Conservation (phyloP, 2,329 filamentous ascomycete genomes). For the Hyphodiscus sp. region DNA sequence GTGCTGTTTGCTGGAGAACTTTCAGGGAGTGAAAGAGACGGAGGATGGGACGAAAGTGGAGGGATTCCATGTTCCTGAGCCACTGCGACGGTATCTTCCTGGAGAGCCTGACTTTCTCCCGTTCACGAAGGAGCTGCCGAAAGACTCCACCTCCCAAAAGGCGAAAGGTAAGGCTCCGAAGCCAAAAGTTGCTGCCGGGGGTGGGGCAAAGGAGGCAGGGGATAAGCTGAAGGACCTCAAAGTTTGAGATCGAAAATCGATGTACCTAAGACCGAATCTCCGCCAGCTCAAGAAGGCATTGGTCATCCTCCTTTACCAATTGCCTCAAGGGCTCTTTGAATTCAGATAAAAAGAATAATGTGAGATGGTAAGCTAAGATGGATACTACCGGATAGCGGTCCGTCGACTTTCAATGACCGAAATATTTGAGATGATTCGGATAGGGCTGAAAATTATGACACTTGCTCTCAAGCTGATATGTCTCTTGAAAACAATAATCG, state of each 20-base stretch:
- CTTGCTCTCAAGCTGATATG: background rate
- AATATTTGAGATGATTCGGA: too few relatives aligned
- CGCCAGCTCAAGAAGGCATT: too few relatives aligned
- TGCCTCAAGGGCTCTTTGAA: too few relatives aligned
- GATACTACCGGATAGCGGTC: too few relatives aligned
- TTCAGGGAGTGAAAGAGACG: conserved; percentile 74
- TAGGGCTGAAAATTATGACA: background rate
- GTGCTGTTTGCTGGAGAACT: conserved; percentile 95
- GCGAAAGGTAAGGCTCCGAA: conserved; percentile 32
- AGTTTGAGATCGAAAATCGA: conserved; percentile 11
- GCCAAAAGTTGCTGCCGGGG: conserved; percentile 22
- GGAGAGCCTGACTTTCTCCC: conserved; percentile 85
- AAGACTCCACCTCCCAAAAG: conserved; percentile 61
- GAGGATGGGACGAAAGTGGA: conserved; percentile 34
- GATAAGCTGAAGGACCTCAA: conserved; percentile 32
- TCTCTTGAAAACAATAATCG: background rate
- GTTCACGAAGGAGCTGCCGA: conserved; percentile 78
- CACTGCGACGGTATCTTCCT: conserved; percentile 82
- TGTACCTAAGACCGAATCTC: too few relatives aligned
- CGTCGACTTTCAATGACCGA: too few relatives aligned
- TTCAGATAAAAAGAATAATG: too few relatives aligned
- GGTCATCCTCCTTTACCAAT: too few relatives aligned
- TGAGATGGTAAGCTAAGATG: too few relatives aligned
- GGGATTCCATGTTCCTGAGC: conserved; percentile 75
- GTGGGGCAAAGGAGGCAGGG: conserved; percentile 25